Base-by-base conservation (phyloP, 2,329 filamentous ascomycete species). In the Pestalotiopsis sp. region DNA sequence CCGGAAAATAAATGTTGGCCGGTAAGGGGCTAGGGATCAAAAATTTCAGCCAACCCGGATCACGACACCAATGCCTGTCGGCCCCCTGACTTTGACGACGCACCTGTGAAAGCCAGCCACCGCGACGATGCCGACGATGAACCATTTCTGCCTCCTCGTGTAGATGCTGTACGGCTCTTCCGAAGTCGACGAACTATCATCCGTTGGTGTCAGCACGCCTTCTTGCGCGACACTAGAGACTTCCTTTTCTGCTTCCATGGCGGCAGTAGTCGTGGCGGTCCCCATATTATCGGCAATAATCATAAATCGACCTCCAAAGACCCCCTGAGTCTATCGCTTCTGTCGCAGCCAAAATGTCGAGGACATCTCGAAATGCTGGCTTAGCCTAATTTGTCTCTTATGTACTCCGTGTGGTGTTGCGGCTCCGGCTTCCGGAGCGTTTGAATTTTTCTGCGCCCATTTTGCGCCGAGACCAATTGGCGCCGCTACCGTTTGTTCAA, bases 1-100 rank as follows among this genome's bases (percentile, higher is more conserved):
- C 77, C 1, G 78, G 78, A 36, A 79, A 77, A 61, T 79, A 80
- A 27, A 80, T 79, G 70, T 78, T 80, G 31, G 78, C 78, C 0
- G 78, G 78, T 38, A 80, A 65, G 17, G 78, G 77, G 27, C 78
- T 79, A 62, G n/a, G 6, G 7, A 17, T 11, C 5, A 14, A 31
- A 31, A 3, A 13, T 38, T 31, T 17, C 20, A 31, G n/a, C 12
- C 23, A 62, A 14, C n/a, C 14, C 9, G 1, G 9, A 39, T 23
- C 25, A 13, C 25, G 57, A 13, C 57, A 2, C 9, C 7, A 6
- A 45, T 6, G 17, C 41, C 0, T 45, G 2, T 45, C 1, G 0
- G 4, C 4, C 13, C 0, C 13, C 12, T 4, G 17, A 17, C 17
- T 17, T 36, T 2, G 14, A 20, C 25, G 2, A 56, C 45, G 4